Percentiles rank a stretch among this genome's conserved stretches.
Conservation (phyloP, 495 filamentous ascomycete species). For the Penicillium herquei region DNA sequence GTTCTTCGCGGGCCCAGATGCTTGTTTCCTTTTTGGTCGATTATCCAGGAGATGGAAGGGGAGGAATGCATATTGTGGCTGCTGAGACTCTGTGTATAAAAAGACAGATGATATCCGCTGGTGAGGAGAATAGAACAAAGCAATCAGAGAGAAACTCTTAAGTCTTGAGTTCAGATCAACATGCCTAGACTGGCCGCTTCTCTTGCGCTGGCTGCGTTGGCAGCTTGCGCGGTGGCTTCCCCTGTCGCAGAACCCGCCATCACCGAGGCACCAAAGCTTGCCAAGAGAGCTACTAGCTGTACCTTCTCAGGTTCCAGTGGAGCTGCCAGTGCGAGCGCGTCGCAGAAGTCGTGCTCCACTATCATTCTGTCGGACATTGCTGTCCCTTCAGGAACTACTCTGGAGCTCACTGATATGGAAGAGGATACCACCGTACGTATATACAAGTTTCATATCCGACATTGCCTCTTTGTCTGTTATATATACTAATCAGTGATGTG, state of each 20-base stretch:
- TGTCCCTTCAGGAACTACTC: constrained; percentile 52
- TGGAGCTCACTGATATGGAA: constrained; percentile 48
- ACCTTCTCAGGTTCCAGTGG: constrained; percentile 22
- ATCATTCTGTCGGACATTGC: constrained; percentile 46
- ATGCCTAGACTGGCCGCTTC: neutral
- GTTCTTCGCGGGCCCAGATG: neutral
- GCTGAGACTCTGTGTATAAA: neutral
- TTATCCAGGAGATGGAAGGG: too few relatives aligned
- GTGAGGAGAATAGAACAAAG: neutral
- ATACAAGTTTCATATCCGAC: neutral
- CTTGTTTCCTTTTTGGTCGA: too few relatives aligned
- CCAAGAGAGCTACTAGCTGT: constrained; percentile 19
- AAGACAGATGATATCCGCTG: neutral
- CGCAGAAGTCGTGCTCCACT: constrained; percentile 49
- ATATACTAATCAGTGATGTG: neutral
- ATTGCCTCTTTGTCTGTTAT: neutral
- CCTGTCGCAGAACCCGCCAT: constrained; percentile 13
- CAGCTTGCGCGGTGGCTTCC: neutral
- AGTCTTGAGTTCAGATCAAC: neutral
- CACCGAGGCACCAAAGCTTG: constrained; percentile 22
- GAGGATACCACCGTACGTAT: constrained; percentile 40
- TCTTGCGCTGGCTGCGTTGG: neutral
- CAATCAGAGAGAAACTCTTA: neutral
- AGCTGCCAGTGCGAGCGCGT: constrained; percentile 34
- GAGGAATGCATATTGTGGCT: too few relatives aligned